These are phyloP conservation scores for Zasmidium cellare DNA, from an alignment of 2,329 filamentous ascomycete species.

Conservation along the genomic window DNA sequence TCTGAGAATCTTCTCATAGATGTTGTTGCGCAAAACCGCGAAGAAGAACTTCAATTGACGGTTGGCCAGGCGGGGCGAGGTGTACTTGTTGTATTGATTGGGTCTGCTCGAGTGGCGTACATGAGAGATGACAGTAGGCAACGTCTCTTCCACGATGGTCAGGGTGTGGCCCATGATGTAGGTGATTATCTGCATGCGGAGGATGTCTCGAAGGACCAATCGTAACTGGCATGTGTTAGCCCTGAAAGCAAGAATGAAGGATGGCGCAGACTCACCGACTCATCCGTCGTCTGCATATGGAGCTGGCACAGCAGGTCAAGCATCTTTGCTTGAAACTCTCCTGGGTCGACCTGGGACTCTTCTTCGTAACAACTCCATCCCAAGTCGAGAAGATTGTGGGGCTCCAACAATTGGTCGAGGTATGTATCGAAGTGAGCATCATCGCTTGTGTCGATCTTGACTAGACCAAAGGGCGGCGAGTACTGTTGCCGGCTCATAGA, in stretches of 20 bases:
- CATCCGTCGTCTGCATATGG: conserved; percentile 33
- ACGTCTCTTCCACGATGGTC: conserved; percentile 43
- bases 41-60: conserved; percentile 54
- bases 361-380: conserved; percentile 46
- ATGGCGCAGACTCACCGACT: conserved; percentile 36
- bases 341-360: conserved; percentile 40
- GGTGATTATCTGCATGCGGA: conserved; percentile 48
- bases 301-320: conserved; percentile 42
- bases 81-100: conserved; percentile 21
- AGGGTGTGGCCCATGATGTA: conserved; percentile 52
- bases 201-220: conserved; percentile 44
- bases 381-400: conserved; percentile 42
- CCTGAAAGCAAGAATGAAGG: background rate
- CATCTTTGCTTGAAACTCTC: conserved; percentile 43
- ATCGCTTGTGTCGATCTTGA: conserved; percentile 46
- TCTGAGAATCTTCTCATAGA: conserved; percentile 46
- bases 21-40: conserved; percentile 42
- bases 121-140: conserved; percentile 37
- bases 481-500: conserved; percentile 34
- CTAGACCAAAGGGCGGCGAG: conserved; percentile 49
- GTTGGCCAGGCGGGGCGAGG: conserved; percentile 48
- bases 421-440: conserved; percentile 47
- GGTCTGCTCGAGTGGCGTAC: conserved; percentile 40
- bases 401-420: conserved; percentile 43
- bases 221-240: conserved; percentile 27